Percentiles rank a stretch among this genome's conserved stretches.
These are phyloP conservation scores for Letharia lupina DNA, from an alignment of 495 filamentous ascomycete genomes.

Conservation along the genomic window DNA sequence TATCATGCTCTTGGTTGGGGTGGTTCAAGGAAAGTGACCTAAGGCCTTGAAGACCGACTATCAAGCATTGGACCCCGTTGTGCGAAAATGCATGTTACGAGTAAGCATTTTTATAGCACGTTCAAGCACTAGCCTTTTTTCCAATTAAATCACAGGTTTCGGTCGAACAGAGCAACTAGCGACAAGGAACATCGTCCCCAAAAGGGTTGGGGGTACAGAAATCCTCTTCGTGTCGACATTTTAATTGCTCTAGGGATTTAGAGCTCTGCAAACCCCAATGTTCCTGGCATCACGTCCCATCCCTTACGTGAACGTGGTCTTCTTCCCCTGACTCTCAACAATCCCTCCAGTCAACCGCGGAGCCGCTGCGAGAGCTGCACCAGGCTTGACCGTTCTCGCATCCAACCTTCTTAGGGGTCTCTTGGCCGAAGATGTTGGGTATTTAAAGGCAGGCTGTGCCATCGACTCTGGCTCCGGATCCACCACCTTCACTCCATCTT, in stretches of 20 bases:
- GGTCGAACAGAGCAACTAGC: neutral
- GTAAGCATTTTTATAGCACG: neutral
- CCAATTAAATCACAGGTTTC: neutral
- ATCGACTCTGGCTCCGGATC: slow-evolving; percentile 25
- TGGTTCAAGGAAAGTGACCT: neutral
- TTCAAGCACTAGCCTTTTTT: neutral
- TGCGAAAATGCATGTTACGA: neutral
- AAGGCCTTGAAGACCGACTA: neutral
- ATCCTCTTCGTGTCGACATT: neutral
- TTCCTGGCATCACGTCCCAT: neutral
- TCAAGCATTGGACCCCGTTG: neutral
- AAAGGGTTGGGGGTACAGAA: neutral
- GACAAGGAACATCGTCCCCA: neutral
- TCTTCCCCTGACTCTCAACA: slow-evolving; percentile 72
- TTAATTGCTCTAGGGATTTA: neutral
- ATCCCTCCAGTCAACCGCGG: slow-evolving; percentile 63
- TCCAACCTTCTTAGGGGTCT: slow-evolving; percentile 17
- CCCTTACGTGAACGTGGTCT: slow-evolving; percentile 65
- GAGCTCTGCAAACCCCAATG: neutral
- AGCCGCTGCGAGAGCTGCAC: slow-evolving; percentile 37
- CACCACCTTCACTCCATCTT: slow-evolving; percentile 24
- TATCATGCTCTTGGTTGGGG: neutral
- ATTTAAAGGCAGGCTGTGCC: neutral
- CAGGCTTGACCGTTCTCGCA: slow-evolving; percentile 29
- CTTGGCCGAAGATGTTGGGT: slow-evolving; percentile 8